Conservation (phyloP, 2,329 filamentous ascomycete species). For the Truncatella angustata region DNA sequence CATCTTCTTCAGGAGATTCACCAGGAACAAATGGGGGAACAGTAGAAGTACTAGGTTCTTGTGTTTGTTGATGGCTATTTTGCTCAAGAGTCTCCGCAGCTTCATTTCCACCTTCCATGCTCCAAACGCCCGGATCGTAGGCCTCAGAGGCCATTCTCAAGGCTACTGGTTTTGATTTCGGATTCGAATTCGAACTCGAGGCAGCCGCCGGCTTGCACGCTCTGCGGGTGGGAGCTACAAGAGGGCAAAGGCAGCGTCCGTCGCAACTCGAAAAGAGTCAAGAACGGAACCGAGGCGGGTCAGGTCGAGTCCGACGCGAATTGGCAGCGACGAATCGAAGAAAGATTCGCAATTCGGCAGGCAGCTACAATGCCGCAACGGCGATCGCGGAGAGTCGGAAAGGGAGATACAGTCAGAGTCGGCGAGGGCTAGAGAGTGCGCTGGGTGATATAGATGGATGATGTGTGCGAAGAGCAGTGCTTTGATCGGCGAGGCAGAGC, state of each 20-base stretch:
- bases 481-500: neutral
- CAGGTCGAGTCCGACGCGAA: no score
- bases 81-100: slow-evolving; percentile 55
- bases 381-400: no score
- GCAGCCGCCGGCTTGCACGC: neutral
- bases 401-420: no score
- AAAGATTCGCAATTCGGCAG: neutral
- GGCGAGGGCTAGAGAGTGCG: no score
- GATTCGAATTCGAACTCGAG: no score
- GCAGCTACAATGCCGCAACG: neutral
- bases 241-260: neutral
- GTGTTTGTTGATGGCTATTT: slow-evolving; percentile 51
- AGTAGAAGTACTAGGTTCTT: slow-evolving; percentile 44
- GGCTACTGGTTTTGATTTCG: no score
- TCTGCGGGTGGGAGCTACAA: neutral
- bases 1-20: slow-evolving; percentile 47
- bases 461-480: no score
- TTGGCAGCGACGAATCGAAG: no score
- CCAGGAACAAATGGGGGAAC: slow-evolving; percentile 45
- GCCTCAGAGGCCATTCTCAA: slow-evolving; percentile 31
- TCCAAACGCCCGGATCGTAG: slow-evolving; percentile 34
- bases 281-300: no score
- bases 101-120: slow-evolving; percentile 51
- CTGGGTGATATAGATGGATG: no score
- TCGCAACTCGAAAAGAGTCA: no score